Evolutionary conservation across 2,329 filamentous ascomycete species (phyloP), one percentile per base, ranked within the genome.

Genomic region (Chaetothyriales sp.): DNA sequence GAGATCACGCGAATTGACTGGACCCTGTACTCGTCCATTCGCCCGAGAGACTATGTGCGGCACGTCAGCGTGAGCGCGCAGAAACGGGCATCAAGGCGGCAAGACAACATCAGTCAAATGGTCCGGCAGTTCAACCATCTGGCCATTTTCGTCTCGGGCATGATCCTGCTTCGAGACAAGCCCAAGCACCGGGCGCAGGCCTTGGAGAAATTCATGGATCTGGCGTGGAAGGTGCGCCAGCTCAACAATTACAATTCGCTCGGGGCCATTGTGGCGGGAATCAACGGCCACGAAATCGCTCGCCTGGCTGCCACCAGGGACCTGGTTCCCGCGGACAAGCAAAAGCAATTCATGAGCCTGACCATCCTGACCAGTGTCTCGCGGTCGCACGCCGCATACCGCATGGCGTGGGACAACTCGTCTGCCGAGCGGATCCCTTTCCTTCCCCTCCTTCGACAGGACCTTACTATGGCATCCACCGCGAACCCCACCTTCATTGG

Each of bases 201-300:
- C 70, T 71, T 98, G 51, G 90, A 95, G 66, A 95, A 95, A 65
- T 95, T 95, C 65, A 97, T 97, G 87, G 80, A 78, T 49, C 82
- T 98, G 60, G 89, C 90, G 37, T 70, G 69, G 62, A 90, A 89
- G 70, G 73, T 98, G 48, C 85, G 92, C 43, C 83, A 89, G 63
- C 72, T 95, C 56, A 95, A 97, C 72, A 97, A 98, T 67, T 98
- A 97, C 73, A 97, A 97, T 65, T 86, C 89, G 0, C 74, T 98
- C 1, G 90, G 89, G n/a, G 90, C 92, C 6, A 81, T 98, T 37
- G 78, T 98, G 53, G 90, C 92, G 5, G 92, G 90, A 7, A 85
- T 98, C 63, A 94, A 94, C 64, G 85, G 86, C 54, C 86, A 86
- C 1, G 82, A 89, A 0, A 83, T 98, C 25, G 85, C 92, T 64